Percentiles rank a stretch among this genome's conserved stretches.
Conservation (phyloP, 2,329 filamentous ascomycete species). For the Neofusicoccum sp. region DNA sequence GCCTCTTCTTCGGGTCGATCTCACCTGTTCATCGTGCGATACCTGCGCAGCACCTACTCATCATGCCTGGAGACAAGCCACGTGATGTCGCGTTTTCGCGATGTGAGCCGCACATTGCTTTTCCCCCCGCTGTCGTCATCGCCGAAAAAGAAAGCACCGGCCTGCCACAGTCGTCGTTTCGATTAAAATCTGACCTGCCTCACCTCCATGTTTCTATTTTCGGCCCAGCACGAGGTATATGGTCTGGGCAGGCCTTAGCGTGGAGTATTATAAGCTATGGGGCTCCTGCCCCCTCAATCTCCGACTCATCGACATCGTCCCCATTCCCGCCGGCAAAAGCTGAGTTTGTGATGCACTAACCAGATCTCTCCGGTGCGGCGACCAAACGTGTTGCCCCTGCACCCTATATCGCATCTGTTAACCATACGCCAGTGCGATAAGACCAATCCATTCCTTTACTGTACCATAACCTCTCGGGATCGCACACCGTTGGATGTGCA, state of each 20-base stretch:
- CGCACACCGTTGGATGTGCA: no score
- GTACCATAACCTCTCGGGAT: no score
- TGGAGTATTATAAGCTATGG: background rate
- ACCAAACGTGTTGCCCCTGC: no score
- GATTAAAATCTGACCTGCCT: background rate
- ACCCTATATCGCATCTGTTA: no score
- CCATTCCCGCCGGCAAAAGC: no score
- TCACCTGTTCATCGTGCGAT: background rate
- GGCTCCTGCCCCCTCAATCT: slow-evolving; percentile 1
- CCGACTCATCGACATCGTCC: background rate
- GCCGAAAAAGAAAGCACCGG: background rate
- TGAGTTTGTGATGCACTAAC: no score
- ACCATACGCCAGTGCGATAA: no score
- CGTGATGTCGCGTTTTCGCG: no score
- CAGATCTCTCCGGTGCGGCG: no score
- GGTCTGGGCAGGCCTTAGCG: background rate
- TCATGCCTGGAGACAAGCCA: background rate
- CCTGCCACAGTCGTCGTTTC: background rate
- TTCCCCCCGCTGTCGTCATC: no score
- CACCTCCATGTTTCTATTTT: background rate
- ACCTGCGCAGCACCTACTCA: background rate
- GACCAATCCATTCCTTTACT: no score
- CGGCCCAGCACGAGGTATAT: background rate
- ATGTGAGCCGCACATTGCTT: no score
- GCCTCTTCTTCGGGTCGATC: background rate